phyloP scores from a whole-genome alignment of 495 filamentous ascomycete species.

The Patellaria atrata region DNA sequence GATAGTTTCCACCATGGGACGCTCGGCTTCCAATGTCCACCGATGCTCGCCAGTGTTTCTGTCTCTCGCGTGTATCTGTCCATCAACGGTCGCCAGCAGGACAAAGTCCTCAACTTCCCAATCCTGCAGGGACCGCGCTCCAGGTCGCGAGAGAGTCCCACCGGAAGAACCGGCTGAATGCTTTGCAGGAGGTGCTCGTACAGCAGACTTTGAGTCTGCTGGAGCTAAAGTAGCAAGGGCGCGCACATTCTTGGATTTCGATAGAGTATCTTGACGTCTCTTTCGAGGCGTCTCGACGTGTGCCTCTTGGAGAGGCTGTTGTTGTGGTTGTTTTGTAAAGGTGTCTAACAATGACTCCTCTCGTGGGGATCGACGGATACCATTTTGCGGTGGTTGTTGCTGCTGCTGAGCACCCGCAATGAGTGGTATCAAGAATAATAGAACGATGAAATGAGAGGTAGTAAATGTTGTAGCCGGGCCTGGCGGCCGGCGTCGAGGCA shows the following conservation, averaged over 20 bases:
- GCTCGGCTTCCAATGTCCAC: conserved; percentile 72
- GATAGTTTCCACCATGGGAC: conserved; percentile 78
- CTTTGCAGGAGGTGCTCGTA: conserved; percentile 41
- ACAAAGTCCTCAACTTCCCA: conserved; percentile 99
- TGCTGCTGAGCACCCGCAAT: conserved; percentile 24
- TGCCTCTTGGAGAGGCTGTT: no score
- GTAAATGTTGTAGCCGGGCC: conserved; percentile 28
- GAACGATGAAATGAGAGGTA: conserved; percentile 16
- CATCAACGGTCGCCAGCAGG: conserved; percentile 97
- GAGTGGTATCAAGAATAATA: conserved; percentile 20
- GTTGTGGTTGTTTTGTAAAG: conserved; percentile 16
- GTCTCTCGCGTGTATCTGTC: conserved; percentile 85
- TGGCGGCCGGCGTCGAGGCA: conserved; percentile 26
- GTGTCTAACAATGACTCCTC: conserved; percentile 16
- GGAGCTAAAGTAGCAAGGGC: conserved; percentile 88
- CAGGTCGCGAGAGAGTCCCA: conserved; percentile 64
- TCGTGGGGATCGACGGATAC: conserved; percentile 14
- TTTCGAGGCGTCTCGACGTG: conserved; percentile 29
- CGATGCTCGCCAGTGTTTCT: conserved; percentile 65
- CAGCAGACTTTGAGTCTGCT: conserved; percentile 33
- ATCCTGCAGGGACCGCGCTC: conserved; percentile 91
- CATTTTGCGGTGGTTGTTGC: conserved; percentile 24
- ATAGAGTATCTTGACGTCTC: conserved; percentile 12
- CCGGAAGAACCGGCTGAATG: conserved; percentile 41
- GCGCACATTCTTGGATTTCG: conserved; percentile 63